Conservation (phyloP, 2,329 filamentous ascomycete species). For the Scleromitrula shiraiana region DNA sequence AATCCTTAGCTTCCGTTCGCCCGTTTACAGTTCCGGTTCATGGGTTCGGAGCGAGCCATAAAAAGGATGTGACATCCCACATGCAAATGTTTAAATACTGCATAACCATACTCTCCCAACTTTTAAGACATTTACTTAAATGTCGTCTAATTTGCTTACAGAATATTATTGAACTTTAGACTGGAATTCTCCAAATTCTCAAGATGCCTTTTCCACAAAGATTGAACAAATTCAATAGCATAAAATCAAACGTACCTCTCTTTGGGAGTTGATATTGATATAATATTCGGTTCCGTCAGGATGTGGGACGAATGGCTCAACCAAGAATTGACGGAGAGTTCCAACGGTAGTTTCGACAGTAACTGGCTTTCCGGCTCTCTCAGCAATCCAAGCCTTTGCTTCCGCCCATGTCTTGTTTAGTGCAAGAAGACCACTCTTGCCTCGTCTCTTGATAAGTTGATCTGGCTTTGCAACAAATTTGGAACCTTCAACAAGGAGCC, state of each 20-base stretch:
- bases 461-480: slow-evolving; percentile 99
- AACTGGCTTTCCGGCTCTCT: slow-evolving; percentile 83
- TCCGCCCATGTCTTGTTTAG: slow-evolving; percentile 97
- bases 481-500: slow-evolving; percentile 73
- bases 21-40: slow-evolving; percentile 17
- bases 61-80: slow-evolving; percentile 22
- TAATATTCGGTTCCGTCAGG: slow-evolving; percentile 96
- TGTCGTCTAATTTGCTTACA: neutral
- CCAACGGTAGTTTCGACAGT: slow-evolving; percentile 89
- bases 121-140: slow-evolving; percentile 32
- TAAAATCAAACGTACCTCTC: slow-evolving; percentile 71
- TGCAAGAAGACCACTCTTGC: slow-evolving; percentile 93
- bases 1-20: slow-evolving; percentile 26
- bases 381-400: slow-evolving; percentile 87
- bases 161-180: neutral
- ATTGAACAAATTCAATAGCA: neutral
- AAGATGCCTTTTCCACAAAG: too few relatives aligned
- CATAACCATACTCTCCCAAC: slow-evolving; percentile 8
- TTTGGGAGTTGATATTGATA: slow-evolving; percentile 99
- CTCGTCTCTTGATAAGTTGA: slow-evolving; percentile 98
- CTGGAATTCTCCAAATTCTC: neutral
- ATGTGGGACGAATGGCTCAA: slow-evolving; percentile 97
- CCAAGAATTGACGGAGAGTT: slow-evolving; percentile 87
- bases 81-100: slow-evolving; percentile 9
- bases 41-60: slow-evolving; percentile 11